Evolutionary conservation across 306 rosid genomes (phyloP).

Genomic region (Dalbergia cultrata): DNA sequence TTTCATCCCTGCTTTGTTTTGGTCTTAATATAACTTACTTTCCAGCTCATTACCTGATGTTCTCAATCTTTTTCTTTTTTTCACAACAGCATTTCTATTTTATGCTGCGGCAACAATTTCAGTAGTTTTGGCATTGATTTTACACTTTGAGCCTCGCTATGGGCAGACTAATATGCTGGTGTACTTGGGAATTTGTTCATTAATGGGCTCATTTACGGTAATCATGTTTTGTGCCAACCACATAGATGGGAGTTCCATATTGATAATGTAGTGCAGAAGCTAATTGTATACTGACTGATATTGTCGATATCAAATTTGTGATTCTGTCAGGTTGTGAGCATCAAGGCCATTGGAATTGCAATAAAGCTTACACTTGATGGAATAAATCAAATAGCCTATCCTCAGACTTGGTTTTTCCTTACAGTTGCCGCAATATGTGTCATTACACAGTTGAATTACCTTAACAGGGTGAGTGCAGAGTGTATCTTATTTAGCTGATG

Average conservation of each 20-base stretch:
- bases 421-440: constrained; percentile 83
- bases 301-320: constrained; percentile 30
- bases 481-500: constrained; percentile 26
- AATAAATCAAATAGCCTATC: constrained; percentile 80
- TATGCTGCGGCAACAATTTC: constrained; percentile 73
- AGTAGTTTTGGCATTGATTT: constrained; percentile 72
- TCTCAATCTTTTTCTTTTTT: constrained; percentile 36
- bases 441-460: constrained; percentile 88
- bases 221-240: constrained; percentile 31
- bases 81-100: constrained; percentile 66
- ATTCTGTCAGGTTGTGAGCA: constrained; percentile 85
- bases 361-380: constrained; percentile 93
- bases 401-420: constrained; percentile 94
- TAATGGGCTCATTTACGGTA: constrained; percentile 94
- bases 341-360: constrained; percentile 96
- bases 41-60: constrained; percentile 20
- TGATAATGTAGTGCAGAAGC: constrained; percentile 3
- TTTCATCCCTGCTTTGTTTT: neutral
- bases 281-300: constrained; percentile 3
- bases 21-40: constrained; percentile 1
- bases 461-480: constrained; percentile 80
- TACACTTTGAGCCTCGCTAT: constrained; percentile 86
- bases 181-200: constrained; percentile 92
- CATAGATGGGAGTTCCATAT: constrained; percentile 19
- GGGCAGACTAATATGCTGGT: constrained; percentile 85